Evolutionary conservation across 257 asterid species (phyloP).

Genomic region (Henckelia pumila): DNA sequence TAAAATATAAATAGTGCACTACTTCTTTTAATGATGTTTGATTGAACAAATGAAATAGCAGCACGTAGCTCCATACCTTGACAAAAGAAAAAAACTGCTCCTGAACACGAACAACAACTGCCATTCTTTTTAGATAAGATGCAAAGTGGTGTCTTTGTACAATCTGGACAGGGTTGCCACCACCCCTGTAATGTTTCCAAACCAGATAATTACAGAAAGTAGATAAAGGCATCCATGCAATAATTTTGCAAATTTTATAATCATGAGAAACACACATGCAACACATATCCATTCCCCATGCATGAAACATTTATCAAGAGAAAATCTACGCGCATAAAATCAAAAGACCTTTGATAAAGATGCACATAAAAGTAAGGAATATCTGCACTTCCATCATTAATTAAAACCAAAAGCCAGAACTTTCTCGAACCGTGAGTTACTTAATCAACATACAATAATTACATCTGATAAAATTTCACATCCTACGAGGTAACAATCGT

Average conservation of each 20-base stretch:
- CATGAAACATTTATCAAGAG: conserved; percentile 11
- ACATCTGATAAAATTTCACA: conserved; percentile 1
- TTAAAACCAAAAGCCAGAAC: background rate
- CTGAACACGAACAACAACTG: conserved; percentile 90
- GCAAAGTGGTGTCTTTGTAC: conserved; percentile 98
- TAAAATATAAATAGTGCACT: too few relatives aligned
- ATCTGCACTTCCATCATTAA: conserved; percentile 1
- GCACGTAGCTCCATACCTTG: conserved; percentile 48
- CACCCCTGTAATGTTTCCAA: conserved; percentile 65
- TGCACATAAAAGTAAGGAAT: background rate
- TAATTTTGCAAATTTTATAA: background rate
- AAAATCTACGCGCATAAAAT: background rate
- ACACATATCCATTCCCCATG: background rate
- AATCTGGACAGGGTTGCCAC: conserved; percentile 84
- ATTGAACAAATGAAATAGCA: too few relatives aligned
- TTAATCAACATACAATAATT: background rate
- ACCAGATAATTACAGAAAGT: conserved; percentile 10
- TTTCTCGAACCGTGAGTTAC: background rate
- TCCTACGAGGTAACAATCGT: background rate
- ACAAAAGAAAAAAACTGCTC: conserved; percentile 88
- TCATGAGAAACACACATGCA: background rate
- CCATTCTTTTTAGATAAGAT: conserved; percentile 93
- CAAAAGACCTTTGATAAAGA: background rate
- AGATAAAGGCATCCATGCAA: conserved; percentile 8
- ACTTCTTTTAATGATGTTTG: too few relatives aligned